These are phyloP conservation scores for Hypoxylon sp. DNA, from an alignment of 2,329 filamentous ascomycete species.

Conservation along the genomic window DNA sequence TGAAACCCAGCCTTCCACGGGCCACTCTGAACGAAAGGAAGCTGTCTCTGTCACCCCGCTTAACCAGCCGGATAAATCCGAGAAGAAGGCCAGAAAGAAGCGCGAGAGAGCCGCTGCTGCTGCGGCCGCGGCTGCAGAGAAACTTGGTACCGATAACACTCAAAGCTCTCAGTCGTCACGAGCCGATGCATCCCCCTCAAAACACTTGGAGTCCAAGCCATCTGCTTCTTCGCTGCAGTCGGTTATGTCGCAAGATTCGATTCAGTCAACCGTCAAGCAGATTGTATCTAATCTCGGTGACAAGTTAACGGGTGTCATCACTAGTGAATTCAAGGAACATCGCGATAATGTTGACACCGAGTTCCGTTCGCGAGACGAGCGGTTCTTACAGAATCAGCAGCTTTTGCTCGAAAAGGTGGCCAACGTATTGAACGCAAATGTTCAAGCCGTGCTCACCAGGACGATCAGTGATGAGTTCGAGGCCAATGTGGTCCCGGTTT, in stretches of 20 bases:
- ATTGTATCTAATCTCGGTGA: constrained; percentile 61
- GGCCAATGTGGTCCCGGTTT: constrained; percentile 75
- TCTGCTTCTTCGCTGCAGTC: constrained; percentile 37
- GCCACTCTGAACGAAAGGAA: constrained; percentile 45
- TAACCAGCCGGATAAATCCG: constrained; percentile 45
- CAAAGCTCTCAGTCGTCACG: constrained; percentile 48
- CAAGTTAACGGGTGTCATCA: constrained; percentile 57
- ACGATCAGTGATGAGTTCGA: constrained; percentile 82
- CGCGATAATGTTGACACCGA: constrained; percentile 74
- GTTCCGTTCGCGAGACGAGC: constrained; percentile 58
- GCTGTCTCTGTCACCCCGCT: constrained; percentile 38
- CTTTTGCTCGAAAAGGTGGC: constrained; percentile 67
- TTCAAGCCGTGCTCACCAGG: constrained; percentile 75
- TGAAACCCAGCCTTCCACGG: constrained; percentile 34
- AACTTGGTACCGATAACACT: constrained; percentile 48
- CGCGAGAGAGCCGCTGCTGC: constrained; percentile 65
- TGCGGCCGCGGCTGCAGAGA: constrained; percentile 58
- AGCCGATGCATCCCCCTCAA: constrained; percentile 45
- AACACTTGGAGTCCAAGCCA: constrained; percentile 45
- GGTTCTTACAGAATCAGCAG: constrained; percentile 62
- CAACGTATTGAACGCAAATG: constrained; percentile 68
- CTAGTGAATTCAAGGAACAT: constrained; percentile 65
- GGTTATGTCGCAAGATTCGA: constrained; percentile 51
- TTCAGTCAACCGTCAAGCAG: constrained; percentile 63
- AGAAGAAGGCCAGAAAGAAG: constrained; percentile 47